Percentiles rank a stretch among this genome's conserved stretches.
Evolutionary conservation across 495 filamentous ascomycete species (phyloP).

Genomic region (Aspergillus haitiensis): DNA sequence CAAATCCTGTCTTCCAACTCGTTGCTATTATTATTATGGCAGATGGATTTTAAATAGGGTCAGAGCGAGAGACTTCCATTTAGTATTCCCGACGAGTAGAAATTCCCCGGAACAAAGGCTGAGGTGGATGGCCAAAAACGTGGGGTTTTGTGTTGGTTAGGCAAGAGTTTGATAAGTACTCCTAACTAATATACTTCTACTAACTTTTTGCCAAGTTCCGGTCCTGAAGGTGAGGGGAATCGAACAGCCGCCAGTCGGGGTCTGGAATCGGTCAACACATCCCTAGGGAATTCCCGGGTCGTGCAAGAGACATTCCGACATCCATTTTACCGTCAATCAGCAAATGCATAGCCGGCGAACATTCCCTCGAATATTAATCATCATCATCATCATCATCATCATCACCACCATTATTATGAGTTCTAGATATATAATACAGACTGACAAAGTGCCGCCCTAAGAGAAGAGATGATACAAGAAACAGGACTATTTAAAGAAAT

Average conservation of each 20-base stretch:
- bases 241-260: neutral
- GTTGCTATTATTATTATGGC: no score
- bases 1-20: neutral
- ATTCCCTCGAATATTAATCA: no score
- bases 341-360: neutral
- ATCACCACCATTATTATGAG: no score
- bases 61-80: no score
- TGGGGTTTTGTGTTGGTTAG: constrained; percentile 1
- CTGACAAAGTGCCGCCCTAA: neutral
- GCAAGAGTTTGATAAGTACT: neutral
- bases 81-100: no score
- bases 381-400: no score
- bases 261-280: constrained; percentile 2
- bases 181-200: neutral
- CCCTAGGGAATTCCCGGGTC: constrained; percentile 18
- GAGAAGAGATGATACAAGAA: constrained; percentile 11
- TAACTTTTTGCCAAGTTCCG: no score
- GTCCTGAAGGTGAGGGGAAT: neutral
- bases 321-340: neutral
- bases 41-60: no score
- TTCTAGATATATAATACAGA: no score
- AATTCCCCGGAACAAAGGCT: constrained; percentile 14
- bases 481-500: neutral
- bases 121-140: neutral
- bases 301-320: neutral